Base-by-base conservation (phyloP, 2,329 filamentous ascomycete genomes). In the Arthrobotrys entomopaga region DNA sequence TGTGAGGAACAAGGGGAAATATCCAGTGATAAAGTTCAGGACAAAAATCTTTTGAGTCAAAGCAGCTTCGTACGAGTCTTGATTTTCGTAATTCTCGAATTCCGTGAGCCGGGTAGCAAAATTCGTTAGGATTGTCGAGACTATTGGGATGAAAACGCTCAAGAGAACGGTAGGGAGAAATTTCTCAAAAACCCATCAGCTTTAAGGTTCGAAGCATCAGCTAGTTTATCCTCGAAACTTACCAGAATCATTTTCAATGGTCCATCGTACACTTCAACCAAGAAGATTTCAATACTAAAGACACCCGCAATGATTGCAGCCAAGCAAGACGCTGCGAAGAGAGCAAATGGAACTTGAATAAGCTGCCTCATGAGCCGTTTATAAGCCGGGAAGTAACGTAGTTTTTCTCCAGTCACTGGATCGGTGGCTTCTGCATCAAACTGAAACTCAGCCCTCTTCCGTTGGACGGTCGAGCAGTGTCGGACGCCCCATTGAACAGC, bases 21-120 rank as follows among this genome's bases (percentile, higher is more conserved):
- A 98, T 0, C 93, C 96, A 4, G 93, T 96, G 82, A 98, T 94
- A 82, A 97, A 97, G 83, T 97, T 96, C 79, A 98, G 87, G 13
- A 98, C 89, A 79, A 99, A 98, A 38, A 96, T 90, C 84, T 99
- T 99, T 70, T 91, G 89, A 0, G 95, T 92, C 80, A 97, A 87
- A 1, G 93, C 91, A 19, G 91, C 88, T 73, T 96, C 88, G 79
- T 97, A 91, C 13, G 89, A 89, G 77, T 93, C 92, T 69, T 91
- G 87, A 0, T 92, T 98, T 78, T 93, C 91, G 81, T 98, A 97
- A 80, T 99, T 99, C 80, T 99, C 95, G 77, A 89, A 88, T 13
- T 92, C 85, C 0, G 91, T 97, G 46, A 99, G 84, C 34, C 84
- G 86, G 15, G 90, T 89, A 3, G 94, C 95, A 77, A 95, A 87